A percentile compares a stretch with the other conserved stretches of the same genome.
phyloP scores from a whole-genome alignment of 2,329 filamentous ascomycete species.

The Apiospora arundinis region DNA sequence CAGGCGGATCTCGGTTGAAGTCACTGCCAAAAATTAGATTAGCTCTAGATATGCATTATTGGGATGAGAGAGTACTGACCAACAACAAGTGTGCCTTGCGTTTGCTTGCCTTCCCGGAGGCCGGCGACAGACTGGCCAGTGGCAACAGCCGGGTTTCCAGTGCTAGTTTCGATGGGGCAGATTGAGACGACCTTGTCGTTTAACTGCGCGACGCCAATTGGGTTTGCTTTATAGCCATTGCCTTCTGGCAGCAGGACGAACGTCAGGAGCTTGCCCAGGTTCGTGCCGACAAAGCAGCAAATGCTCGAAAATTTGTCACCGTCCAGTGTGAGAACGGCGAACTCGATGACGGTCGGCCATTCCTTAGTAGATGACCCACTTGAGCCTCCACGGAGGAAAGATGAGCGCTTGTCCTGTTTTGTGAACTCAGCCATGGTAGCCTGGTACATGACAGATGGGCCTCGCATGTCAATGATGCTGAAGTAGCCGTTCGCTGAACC shows the following conservation, averaged over 20 bases:
- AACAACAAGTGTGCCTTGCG: conserved; percentile 82
- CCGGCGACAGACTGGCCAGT: conserved; percentile 78
- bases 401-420: conserved; percentile 77
- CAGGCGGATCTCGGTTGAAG: conserved; percentile 78
- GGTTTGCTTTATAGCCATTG: conserved; percentile 74
- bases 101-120: conserved; percentile 74
- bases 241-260: conserved; percentile 87
- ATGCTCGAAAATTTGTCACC: conserved; percentile 97
- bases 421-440: conserved; percentile 74
- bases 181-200: conserved; percentile 78
- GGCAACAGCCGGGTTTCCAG: conserved; percentile 76
- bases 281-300: conserved; percentile 89
- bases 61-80: conserved; percentile 52
- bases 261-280: conserved; percentile 80
- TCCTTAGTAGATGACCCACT: conserved; percentile 61
- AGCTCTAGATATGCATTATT: neutral
- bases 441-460: conserved; percentile 82
- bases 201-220: conserved; percentile 71
- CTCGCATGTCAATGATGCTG: conserved; percentile 85
- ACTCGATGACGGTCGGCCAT: conserved; percentile 84
- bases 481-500: conserved; percentile 85
- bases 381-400: conserved; percentile 68
- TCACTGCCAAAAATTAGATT: conserved; percentile 49
- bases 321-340: conserved; percentile 91
- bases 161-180: conserved; percentile 78